Evolutionary conservation across 169 alveolate species (phyloP).

Genomic region (Plasmodium gonderi): DNA sequence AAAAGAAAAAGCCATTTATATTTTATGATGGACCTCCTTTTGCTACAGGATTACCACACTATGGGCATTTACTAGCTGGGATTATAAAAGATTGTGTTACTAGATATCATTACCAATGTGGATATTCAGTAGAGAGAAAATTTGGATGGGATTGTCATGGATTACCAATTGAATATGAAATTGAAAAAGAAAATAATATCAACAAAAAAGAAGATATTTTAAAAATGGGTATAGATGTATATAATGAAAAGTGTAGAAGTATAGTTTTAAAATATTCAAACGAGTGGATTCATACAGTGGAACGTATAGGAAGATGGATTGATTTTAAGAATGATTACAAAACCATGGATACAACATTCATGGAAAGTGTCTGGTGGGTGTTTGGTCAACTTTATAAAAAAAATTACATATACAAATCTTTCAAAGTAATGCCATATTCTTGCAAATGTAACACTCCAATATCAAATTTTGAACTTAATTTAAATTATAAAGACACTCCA

Average conservation of each 20-base stretch:
- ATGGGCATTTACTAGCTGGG: slow-evolving; percentile 99
- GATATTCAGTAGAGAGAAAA: slow-evolving; percentile 96
- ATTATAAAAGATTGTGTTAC: slow-evolving; percentile 99
- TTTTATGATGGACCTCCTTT: slow-evolving; percentile 99
- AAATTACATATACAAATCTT: slow-evolving; percentile 96
- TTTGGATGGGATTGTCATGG: slow-evolving; percentile 99
- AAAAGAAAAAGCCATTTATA: slow-evolving; percentile 92
- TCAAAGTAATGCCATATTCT: slow-evolving; percentile 99
- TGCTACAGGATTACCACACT: slow-evolving; percentile 99
- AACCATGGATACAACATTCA: slow-evolving; percentile 97
- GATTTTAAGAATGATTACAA: slow-evolving; percentile 99
- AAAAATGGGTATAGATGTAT: slow-evolving; percentile 90
- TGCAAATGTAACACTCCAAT: slow-evolving; percentile 97
- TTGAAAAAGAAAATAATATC: slow-evolving; percentile 94
- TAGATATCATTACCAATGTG: slow-evolving; percentile 97
- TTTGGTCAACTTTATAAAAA: slow-evolving; percentile 93
- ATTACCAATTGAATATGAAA: slow-evolving; percentile 98
- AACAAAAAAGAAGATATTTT: slow-evolving; percentile 92
- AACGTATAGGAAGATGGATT: slow-evolving; percentile 98
- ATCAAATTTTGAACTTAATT: slow-evolving; percentile 98
- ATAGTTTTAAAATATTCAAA: slow-evolving; percentile 96
- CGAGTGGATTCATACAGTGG: slow-evolving; percentile 93
- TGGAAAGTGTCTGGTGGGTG: slow-evolving; percentile 98
- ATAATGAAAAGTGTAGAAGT: slow-evolving; percentile 85
- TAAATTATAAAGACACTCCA: slow-evolving; percentile 95